Evolutionary conservation across 2,329 filamentous ascomycete genomes (phyloP).

Genomic region (Pleochaeta shiraiana): DNA sequence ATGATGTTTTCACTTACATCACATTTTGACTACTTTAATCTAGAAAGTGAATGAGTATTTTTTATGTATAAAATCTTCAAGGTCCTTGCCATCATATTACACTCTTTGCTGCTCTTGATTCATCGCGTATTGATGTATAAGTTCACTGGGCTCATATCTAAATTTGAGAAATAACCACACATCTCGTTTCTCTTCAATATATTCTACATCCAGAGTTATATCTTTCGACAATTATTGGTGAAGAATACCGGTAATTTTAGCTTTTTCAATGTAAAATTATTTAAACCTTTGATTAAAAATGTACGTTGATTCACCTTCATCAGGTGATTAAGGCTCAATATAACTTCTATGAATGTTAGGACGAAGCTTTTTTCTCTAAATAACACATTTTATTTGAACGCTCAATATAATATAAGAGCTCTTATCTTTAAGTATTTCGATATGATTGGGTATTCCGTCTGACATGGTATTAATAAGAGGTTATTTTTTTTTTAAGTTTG

Average conservation of each 20-base stretch:
- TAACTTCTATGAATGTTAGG: background rate
- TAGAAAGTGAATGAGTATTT: background rate
- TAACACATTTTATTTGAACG: background rate
- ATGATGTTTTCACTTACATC: background rate
- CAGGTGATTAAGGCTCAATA: background rate
- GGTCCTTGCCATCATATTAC: background rate
- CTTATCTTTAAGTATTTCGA: no score
- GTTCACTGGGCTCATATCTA: background rate
- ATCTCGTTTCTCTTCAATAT: background rate
- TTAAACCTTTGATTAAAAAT: background rate
- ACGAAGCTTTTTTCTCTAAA: background rate
- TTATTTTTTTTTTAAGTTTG: no score
- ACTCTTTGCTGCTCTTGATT: background rate
- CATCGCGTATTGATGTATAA: background rate
- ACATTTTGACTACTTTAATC: background rate
- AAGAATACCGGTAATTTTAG: background rate
- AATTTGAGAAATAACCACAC: background rate
- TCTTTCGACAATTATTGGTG: no score
- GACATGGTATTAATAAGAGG: no score
- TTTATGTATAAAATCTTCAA: background rate
- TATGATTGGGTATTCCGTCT: no score
- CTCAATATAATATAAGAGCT: background rate
- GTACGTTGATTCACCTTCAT: background rate
- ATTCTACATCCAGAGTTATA: slow-evolving; percentile 2
- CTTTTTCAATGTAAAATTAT: background rate